phyloP scores from a whole-genome alignment of 495 filamentous ascomycete species.

The Zalerion maritima region DNA sequence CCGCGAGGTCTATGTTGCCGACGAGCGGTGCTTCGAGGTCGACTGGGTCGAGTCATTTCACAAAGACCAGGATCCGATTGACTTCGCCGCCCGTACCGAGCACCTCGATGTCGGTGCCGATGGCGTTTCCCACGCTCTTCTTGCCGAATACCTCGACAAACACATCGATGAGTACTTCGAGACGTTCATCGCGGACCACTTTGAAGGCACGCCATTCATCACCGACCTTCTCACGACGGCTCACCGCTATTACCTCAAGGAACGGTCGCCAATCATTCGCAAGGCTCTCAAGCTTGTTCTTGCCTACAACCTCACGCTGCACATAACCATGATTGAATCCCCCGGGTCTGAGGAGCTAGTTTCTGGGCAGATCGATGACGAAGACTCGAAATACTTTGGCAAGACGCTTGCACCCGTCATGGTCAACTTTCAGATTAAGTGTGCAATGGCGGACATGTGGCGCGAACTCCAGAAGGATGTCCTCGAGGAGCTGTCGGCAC shows the following conservation, averaged over 20 bases:
- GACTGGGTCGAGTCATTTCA: constrained; percentile 77
- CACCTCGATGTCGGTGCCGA: constrained; percentile 72
- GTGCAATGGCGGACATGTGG: constrained; percentile 89
- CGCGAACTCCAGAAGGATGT: constrained; percentile 89
- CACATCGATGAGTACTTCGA: constrained; percentile 83
- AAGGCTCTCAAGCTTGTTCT: constrained; percentile 85
- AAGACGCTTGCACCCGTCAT: constrained; percentile 85
- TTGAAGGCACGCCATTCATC: constrained; percentile 82
- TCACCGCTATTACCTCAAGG: constrained; percentile 73
- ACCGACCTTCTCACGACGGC: constrained; percentile 90
- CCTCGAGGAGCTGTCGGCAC: constrained; percentile 71
- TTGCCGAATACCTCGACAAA: constrained; percentile 81
- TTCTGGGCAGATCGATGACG: constrained; percentile 64
- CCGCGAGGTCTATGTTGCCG: constrained; percentile 77
- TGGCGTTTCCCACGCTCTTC: constrained; percentile 56
- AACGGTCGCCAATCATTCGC: constrained; percentile 68
- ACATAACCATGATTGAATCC: constrained; percentile 84
- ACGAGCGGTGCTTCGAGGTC: constrained; percentile 80
- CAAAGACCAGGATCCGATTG: constrained; percentile 46
- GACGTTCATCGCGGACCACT: constrained; percentile 84
- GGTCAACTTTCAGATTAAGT: constrained; percentile 98
- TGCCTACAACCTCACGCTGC: constrained; percentile 82
- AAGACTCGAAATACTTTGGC: constrained; percentile 65
- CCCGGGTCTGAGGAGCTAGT: constrained; percentile 64
- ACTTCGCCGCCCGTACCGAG: constrained; percentile 73